Conservation (phyloP, 2,329 filamentous ascomycete species). For the Graphium sp. region DNA sequence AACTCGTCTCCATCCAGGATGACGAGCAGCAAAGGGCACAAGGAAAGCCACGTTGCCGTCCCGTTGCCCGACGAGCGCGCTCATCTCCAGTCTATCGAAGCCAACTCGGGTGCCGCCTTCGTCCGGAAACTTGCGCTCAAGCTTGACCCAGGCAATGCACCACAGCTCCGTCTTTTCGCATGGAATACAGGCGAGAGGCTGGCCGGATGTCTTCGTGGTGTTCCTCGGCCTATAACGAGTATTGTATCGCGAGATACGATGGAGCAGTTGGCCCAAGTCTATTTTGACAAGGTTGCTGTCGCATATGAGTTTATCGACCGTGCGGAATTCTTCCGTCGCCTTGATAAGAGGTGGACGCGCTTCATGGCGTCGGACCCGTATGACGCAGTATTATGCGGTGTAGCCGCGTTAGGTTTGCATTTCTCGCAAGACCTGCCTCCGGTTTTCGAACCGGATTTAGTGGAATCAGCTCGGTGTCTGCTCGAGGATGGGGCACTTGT, state of each 20-base stretch:
- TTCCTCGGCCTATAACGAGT: constrained; percentile 20
- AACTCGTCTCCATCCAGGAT: constrained; percentile 6
- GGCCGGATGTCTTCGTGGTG: constrained; percentile 12
- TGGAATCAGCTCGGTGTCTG: constrained; percentile 23
- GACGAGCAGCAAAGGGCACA: no score
- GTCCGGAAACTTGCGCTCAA: constrained; percentile 31
- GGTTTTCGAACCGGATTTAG: constrained; percentile 23
- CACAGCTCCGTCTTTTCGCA: constrained; percentile 34
- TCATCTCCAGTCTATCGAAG: constrained; percentile 27
- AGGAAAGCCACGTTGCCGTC: no score
- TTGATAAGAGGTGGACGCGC: constrained; percentile 16
- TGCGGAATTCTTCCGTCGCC: constrained; percentile 12
- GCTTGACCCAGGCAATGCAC: constrained; percentile 33
- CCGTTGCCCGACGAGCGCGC: no score
- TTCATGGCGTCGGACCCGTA: constrained; percentile 13
- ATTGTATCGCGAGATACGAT: constrained; percentile 29
- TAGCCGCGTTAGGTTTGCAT: constrained; percentile 34
- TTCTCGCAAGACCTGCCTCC: constrained; percentile 27
- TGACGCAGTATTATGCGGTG: constrained; percentile 32
- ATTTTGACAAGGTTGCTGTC: constrained; percentile 34
- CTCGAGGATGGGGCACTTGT: constrained; percentile 23
- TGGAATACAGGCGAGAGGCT: constrained; percentile 28
- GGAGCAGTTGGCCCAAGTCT: constrained; percentile 23
- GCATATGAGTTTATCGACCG: constrained; percentile 31
- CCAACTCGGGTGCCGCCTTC: constrained; percentile 40